Base-by-base conservation (phyloP, 129 eudicot genomes). In the Centella asiatica region DNA sequence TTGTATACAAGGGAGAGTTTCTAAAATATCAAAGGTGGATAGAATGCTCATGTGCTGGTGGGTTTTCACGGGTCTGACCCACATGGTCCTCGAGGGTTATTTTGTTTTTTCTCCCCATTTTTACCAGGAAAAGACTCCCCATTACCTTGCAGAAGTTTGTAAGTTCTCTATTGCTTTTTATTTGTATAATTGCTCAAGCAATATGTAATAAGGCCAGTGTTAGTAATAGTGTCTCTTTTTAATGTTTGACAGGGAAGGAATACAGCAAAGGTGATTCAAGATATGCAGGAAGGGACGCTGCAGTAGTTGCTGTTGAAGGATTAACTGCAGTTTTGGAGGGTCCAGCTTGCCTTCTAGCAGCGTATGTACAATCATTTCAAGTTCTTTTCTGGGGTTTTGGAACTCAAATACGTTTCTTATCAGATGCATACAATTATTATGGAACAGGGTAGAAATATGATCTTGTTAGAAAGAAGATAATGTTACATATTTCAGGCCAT, bases 211-310 rank as follows among this genome's bases (percentile, higher is more conserved):
- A 28, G 27, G 10, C 34, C 46, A 9, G 27, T 51, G 51, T 56
- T 6, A 39, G 45, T 19, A 6, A 46, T 27, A 28, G 18, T 8
- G 32, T 22, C 39, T 49, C 50, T 52, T 8, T 40, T 50, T 18
- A 46, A 25, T 48, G 50, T 58, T 39, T 64, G 18, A 34, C 72
- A 90, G 95, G 98, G 98, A 90, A 90, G 78, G 98, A 90, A 68
- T 90, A 90, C 76, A 87, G 98, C 84, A 90, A 84, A 78, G 98
- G 98, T 62, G 98, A 90, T 69, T 87, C 95, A 61, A 77, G 98
- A 76, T 90, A 86, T 34, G 94, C 71, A 37, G 89, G 66, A 39
- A 70, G 95, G 54, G 90, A 87, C 71, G 72, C 95, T 33, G 88
- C 70, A 29, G 71, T 87, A 31, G 70, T 90, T 55, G 64, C 94